Evolutionary conservation across 116 monocot species (phyloP).

Genomic region (Iris pallida): DNA sequence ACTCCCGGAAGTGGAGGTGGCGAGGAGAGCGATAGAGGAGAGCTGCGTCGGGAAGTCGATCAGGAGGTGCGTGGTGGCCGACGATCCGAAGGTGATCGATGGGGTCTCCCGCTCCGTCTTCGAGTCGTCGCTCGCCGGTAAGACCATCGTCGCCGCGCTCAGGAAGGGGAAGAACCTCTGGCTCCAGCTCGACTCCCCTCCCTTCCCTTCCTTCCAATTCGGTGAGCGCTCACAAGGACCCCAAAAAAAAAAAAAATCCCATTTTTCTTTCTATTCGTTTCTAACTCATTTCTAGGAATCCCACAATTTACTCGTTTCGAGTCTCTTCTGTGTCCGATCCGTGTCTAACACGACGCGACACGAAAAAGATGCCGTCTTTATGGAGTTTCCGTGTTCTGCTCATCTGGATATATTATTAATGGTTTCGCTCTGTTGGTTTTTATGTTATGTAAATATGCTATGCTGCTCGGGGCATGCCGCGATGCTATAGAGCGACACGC

Average conservation of each 20-base stretch:
- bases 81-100: slow-evolving; percentile 79
- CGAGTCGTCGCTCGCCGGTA: slow-evolving; percentile 52
- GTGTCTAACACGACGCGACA: too few relatives aligned
- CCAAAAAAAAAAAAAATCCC: not conserved
- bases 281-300: not conserved
- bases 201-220: slow-evolving; percentile 95
- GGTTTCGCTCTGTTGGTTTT: too few relatives aligned
- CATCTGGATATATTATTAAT: too few relatives aligned
- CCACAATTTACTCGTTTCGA: not conserved
- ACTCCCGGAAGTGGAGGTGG: slow-evolving; percentile 97
- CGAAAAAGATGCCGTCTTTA: too few relatives aligned
- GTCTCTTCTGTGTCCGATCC: too few relatives aligned
- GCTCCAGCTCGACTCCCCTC: slow-evolving; percentile 85
- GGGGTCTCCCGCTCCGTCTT: slow-evolving; percentile 48
- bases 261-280: not conserved
- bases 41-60: slow-evolving; percentile 71
- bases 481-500: too few relatives aligned
- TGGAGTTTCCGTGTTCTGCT: too few relatives aligned
- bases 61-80: slow-evolving; percentile 39
- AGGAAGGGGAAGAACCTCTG: slow-evolving; percentile 97
- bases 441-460: too few relatives aligned
- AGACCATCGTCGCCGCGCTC: slow-evolving; percentile 61
- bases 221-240: slow-evolving; percentile 30
- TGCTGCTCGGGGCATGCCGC: too few relatives aligned
- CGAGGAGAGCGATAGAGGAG: slow-evolving; percentile 74